Evolutionary conservation across 2,329 filamentous ascomycete genomes (phyloP).

Genomic region (Botrytis squamosa): DNA sequence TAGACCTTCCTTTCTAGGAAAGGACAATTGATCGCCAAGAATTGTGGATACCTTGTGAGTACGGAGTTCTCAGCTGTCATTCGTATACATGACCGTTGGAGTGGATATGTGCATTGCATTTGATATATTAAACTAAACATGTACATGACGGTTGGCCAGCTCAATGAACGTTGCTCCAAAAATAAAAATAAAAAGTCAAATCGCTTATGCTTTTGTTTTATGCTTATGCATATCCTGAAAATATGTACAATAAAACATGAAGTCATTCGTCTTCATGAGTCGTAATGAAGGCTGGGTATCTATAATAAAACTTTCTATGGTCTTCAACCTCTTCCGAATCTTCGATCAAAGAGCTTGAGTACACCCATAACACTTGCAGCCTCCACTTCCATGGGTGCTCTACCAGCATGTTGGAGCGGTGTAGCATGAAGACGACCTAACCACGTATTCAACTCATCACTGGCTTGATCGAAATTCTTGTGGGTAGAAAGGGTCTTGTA

Average conservation of each 20-base stretch:
- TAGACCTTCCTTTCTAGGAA: constrained; percentile 16
- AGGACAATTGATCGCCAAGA: constrained; percentile 2
- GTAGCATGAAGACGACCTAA: constrained; percentile 68
- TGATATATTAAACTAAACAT: neutral
- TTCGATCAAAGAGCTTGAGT: constrained; percentile 75
- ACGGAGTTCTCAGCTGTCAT: neutral
- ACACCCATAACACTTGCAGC: constrained; percentile 83
- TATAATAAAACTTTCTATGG: neutral
- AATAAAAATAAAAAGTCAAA: neutral
- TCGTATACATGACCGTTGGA: neutral
- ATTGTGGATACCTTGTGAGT: neutral
- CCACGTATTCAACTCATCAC: constrained; percentile 73
- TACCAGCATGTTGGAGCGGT: constrained; percentile 41
- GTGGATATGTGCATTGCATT: constrained; percentile 8
- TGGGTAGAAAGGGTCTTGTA: constrained; percentile 78
- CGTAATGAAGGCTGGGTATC: constrained; percentile 11
- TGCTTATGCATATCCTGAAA: neutral
- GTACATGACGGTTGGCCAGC: neutral
- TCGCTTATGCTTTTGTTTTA: constrained; percentile 2
- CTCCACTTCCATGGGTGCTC: constrained; percentile 71
- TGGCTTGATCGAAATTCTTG: constrained; percentile 71
- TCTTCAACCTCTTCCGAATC: constrained; percentile 56
- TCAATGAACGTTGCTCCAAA: neutral
- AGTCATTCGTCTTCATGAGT: constrained; percentile 17
- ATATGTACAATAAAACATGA: constrained; percentile 10